These are phyloP conservation scores for Leptosphaerulina australis DNA, from an alignment of 2,329 filamentous ascomycete species.

Conservation along the genomic window DNA sequence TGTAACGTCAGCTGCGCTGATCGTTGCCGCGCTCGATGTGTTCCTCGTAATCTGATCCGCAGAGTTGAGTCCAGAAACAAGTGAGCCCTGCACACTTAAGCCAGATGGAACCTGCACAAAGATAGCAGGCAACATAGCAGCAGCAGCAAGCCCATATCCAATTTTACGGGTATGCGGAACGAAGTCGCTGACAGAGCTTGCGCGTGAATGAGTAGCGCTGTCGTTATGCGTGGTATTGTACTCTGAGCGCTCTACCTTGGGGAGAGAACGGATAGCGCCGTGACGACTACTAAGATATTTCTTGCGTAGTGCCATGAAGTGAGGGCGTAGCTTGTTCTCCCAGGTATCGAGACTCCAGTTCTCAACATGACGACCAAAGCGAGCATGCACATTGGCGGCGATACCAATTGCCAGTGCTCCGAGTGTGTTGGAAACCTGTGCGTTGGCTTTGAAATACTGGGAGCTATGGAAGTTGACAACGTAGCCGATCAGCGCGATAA, in stretches of 20 bases:
- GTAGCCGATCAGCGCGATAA: constrained; percentile 76
- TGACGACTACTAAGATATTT: constrained; percentile 29
- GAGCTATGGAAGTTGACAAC: constrained; percentile 76
- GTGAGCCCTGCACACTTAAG: constrained; percentile 62
- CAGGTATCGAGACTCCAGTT: constrained; percentile 63
- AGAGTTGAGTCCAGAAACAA: constrained; percentile 62
- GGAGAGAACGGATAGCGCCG: constrained; percentile 18
- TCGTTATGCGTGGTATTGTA: constrained; percentile 27
- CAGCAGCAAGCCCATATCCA: constrained; percentile 80
- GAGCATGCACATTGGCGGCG: constrained; percentile 78
- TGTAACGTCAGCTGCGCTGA: constrained; percentile 37
- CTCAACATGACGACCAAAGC: constrained; percentile 65
- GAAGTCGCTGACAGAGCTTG: constrained; percentile 34
- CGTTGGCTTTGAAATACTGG: constrained; percentile 69
- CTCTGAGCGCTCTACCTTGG: constrained; percentile 29
- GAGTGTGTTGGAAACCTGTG: constrained; percentile 77
- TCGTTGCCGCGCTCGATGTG: constrained; percentile 54
- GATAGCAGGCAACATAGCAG: constrained; percentile 84
- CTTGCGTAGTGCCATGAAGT: constrained; percentile 38
- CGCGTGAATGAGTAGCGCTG: constrained; percentile 28
- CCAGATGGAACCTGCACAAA: constrained; percentile 71
- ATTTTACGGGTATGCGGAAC: constrained; percentile 45
- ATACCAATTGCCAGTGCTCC: constrained; percentile 78
- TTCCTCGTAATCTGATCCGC: constrained; percentile 61
- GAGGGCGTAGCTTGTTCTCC: constrained; percentile 57